A percentile compares a stretch with the other conserved stretches of the same genome.
Evolutionary conservation across 768 basidiomycete genomes (phyloP).

Genomic region (Termitomyces eurrhizus): DNA sequence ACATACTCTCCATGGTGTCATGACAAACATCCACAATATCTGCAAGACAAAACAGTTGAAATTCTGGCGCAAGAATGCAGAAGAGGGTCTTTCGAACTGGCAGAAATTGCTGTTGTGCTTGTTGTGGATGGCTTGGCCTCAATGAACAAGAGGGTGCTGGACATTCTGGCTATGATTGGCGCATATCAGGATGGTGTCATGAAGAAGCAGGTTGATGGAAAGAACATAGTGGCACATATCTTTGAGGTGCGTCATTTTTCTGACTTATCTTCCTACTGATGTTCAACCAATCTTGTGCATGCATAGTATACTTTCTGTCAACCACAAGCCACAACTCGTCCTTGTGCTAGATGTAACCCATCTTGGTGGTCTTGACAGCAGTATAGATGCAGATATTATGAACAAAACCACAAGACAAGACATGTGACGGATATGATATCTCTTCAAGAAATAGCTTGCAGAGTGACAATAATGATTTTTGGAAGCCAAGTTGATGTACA

Average conservation of each 20-base stretch:
- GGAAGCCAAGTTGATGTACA: slow-evolving; percentile 99
- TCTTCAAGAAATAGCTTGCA: slow-evolving; percentile 95
- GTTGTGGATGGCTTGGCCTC: slow-evolving; percentile 90
- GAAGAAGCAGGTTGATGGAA: slow-evolving; percentile 83
- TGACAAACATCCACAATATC: slow-evolving; percentile 96
- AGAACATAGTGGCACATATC: slow-evolving; percentile 89
- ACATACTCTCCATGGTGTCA: slow-evolving; percentile 90
- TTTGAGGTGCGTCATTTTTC: slow-evolving; percentile 73
- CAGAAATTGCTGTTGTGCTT: slow-evolving; percentile 87
- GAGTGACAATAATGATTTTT: slow-evolving; percentile 97
- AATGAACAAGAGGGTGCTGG: slow-evolving; percentile 93
- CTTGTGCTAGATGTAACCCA: slow-evolving; percentile 64
- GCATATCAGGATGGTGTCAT: slow-evolving; percentile 96
- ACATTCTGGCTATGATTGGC: slow-evolving; percentile 84
- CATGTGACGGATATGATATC: slow-evolving; percentile 95
- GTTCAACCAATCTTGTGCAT: slow-evolving; percentile 6
- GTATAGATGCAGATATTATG: no score
- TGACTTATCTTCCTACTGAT: background rate
- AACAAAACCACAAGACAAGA: slow-evolving; percentile 98
- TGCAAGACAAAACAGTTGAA: slow-evolving; percentile 94
- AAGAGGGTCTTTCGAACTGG: slow-evolving; percentile 85
- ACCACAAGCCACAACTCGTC: no score
- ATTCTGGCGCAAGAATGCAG: slow-evolving; percentile 81
- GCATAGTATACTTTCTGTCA: no score
- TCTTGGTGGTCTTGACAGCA: slow-evolving; percentile 96